Conservation (phyloP, 495 filamentous ascomycete species). For the Pseudomonodictys pantanalensis region DNA sequence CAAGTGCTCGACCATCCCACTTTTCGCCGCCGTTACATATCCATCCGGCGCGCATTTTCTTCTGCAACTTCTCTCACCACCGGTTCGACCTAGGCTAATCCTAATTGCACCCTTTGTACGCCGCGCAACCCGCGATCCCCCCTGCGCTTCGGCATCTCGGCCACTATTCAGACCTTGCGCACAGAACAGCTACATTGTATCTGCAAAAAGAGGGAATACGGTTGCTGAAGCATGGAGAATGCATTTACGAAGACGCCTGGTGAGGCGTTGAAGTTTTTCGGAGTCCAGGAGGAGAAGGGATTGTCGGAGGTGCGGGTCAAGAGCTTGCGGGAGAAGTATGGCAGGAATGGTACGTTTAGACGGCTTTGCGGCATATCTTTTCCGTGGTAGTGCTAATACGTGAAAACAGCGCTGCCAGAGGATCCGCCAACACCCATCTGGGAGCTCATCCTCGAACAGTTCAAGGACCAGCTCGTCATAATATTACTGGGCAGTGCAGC, state of each 20-base stretch:
- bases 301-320: slow-evolving; percentile 68
- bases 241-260: slow-evolving; percentile 67
- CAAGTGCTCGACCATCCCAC: no score
- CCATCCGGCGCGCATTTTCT: no score
- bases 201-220: no score
- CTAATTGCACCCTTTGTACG: no score
- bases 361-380: background rate
- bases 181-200: no score
- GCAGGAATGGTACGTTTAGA: slow-evolving; percentile 71
- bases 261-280: slow-evolving; percentile 69
- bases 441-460: slow-evolving; percentile 95
- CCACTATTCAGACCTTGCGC: no score
- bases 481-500: slow-evolving; percentile 91
- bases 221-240: slow-evolving; percentile 81
- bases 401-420: slow-evolving; percentile 75
- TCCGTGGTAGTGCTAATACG: slow-evolving; percentile 15
- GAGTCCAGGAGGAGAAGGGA: slow-evolving; percentile 63
- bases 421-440: slow-evolving; percentile 96
- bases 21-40: no score
- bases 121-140: no score
- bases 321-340: slow-evolving; percentile 63
- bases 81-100: no score
- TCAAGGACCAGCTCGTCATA: slow-evolving; percentile 97
- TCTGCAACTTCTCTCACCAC: no score
- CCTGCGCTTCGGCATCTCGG: no score